Base-by-base conservation (phyloP, 305 asterid genomes). In the Ajuga reptans region DNA sequence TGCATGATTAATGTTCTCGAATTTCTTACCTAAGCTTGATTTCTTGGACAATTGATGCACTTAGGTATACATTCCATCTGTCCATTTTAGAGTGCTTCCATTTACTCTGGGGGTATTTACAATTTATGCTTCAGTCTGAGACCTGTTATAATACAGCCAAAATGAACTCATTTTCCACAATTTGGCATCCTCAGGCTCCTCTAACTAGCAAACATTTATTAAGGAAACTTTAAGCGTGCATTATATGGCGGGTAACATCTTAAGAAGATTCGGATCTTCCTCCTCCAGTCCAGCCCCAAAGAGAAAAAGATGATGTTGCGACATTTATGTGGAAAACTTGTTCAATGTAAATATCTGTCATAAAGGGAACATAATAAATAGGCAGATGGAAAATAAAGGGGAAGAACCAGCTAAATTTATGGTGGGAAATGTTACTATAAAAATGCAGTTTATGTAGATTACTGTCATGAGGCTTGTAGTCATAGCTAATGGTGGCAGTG, bases 1-100 rank as follows among this genome's bases (percentile, higher is more conserved):
- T n/a, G n/a, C n/a, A n/a, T 27, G 56, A 43, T 37, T 49, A 37
- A 7, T 4, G 43, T 52, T 54, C 42, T 57, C 57, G 54, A 27
- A 37, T 71, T 14, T 72, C 53, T 21, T 33, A 11, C 42, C 37
- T 66, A 24, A 46, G 53, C 75, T 66, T 47, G 45, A 10, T 43
- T 58, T 15, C 67, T 51, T 36, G 18, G 50, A 54, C 37, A 62
- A 34, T 18, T 60, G 52, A 4, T 66, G 41, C 42, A 64, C 69
- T 34, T 15, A 57, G 6, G 27, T 8, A 41, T 15, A 51, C 17
- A 21, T 34, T 34, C 36, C 61, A 8, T 34, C 17, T 15, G 27
- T 21, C 27, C 27, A 21, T 21, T 21, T 21, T 21, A 21, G 27
- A 21, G 27, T 21, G 27, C 27, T 49, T 33, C 46, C 36, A 6